phyloP scores from a whole-genome alignment of 768 basidiomycete genomes.

The Paxillus rubicundulus region DNA sequence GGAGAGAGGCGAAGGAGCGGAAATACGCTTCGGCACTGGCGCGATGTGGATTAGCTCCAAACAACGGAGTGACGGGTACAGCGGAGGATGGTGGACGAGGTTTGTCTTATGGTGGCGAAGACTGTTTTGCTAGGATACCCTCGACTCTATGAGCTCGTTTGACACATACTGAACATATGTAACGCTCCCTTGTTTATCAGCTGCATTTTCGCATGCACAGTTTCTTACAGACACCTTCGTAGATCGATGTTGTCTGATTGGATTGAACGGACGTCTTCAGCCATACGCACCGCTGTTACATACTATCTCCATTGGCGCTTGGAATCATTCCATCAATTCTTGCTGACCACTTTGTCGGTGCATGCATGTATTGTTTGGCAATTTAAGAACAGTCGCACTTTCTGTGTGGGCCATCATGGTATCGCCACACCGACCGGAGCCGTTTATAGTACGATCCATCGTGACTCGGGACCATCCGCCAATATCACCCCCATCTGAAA shows the following conservation, averaged over 20 bases:
- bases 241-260: slow-evolving; percentile 24
- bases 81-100: slow-evolving; percentile 77
- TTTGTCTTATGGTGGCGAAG: slow-evolving; percentile 78
- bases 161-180: slow-evolving; percentile 34
- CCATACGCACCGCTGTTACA: neutral
- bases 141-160: neutral
- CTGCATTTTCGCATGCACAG: slow-evolving; percentile 17
- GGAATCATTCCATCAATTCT: no score
- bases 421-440: no score
- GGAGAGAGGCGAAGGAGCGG: slow-evolving; percentile 49
- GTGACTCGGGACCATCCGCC: neutral
- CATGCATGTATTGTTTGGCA: no score
- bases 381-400: no score
- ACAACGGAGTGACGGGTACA: slow-evolving; percentile 60
- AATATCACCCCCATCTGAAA: neutral
- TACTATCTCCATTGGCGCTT: no score
- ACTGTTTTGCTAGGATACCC: slow-evolving; percentile 62
- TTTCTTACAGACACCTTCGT: slow-evolving; percentile 25
- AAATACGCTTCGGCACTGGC: slow-evolving; percentile 78
- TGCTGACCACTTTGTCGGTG: no score
- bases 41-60: slow-evolving; percentile 73
- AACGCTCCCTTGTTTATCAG: slow-evolving; percentile 32
- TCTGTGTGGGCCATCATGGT: no score
- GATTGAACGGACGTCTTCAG: slow-evolving; percentile 13
- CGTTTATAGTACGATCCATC: no score